phyloP scores from a whole-genome alignment of 2,329 filamentous ascomycete genomes.

The Gyromitra esculenta region DNA sequence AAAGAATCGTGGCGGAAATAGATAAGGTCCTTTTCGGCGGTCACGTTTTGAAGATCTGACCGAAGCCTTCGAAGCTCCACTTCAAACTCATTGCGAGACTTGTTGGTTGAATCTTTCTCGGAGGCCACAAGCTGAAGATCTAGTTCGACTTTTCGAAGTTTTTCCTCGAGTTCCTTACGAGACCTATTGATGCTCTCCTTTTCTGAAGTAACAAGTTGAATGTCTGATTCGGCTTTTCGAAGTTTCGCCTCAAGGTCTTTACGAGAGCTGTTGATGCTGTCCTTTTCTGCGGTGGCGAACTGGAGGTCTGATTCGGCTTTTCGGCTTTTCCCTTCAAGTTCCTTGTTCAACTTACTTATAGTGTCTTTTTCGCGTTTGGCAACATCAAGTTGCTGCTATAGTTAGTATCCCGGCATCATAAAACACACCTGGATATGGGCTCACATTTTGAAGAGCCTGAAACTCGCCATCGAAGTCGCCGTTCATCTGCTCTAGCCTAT shows the following conservation, averaged over 20 bases:
- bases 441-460: constrained; percentile 52
- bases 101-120: constrained; percentile 77
- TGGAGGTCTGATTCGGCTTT: constrained; percentile 70
- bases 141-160: constrained; percentile 68
- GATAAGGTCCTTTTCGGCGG: constrained; percentile 73
- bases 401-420: constrained; percentile 18
- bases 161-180: constrained; percentile 62
- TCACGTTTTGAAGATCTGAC: constrained; percentile 69
- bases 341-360: constrained; percentile 59
- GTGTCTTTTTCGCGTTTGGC: constrained; percentile 60
- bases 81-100: constrained; percentile 68
- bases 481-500: constrained; percentile 57
- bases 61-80: constrained; percentile 64
- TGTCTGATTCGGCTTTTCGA: constrained; percentile 68
- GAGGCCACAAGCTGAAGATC: constrained; percentile 68
- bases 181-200: constrained; percentile 67
- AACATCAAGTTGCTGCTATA: constrained; percentile 45
- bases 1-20: constrained; percentile 75
- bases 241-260: constrained; percentile 63
- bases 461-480: constrained; percentile 57
- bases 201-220: constrained; percentile 68
- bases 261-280: constrained; percentile 59
- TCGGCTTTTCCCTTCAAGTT: constrained; percentile 64
- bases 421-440: constrained; percentile 20
- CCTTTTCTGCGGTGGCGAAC: constrained; percentile 63